Conservation (phyloP, 2,329 filamentous ascomycete species). For the Penicillium aurantiogriseum region DNA sequence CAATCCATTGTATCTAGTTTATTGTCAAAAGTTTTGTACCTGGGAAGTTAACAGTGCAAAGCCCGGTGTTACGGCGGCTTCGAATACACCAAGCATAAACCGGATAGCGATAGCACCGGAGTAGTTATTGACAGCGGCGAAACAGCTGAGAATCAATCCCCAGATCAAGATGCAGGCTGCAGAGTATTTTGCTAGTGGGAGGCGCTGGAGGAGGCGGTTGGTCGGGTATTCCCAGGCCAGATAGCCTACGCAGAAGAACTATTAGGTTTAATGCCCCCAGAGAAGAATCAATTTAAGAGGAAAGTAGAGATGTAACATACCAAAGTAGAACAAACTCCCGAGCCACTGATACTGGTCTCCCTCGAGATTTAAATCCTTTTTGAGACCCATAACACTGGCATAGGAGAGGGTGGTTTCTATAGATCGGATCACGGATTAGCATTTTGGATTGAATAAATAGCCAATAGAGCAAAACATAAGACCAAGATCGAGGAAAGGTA, state of each 20-base stretch:
- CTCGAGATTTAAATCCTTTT: constrained; percentile 45
- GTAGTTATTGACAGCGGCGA: constrained; percentile 62
- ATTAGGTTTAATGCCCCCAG: neutral
- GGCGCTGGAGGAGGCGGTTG: constrained; percentile 60
- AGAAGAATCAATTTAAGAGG: neutral
- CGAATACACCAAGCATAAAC: constrained; percentile 67
- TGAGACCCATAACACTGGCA: constrained; percentile 55
- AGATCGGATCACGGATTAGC: neutral
- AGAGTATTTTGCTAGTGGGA: constrained; percentile 66
- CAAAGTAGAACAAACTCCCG: constrained; percentile 53
- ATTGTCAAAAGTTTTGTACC: constrained; percentile 17
- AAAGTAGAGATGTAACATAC: constrained; percentile 22
- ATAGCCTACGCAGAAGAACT: constrained; percentile 36
- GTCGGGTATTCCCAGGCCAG: constrained; percentile 65
- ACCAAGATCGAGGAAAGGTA: neutral
- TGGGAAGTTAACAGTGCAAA: constrained; percentile 66
- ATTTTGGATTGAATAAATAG: neutral
- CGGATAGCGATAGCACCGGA: constrained; percentile 62
- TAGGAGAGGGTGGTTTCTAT: constrained; percentile 52
- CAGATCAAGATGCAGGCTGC: constrained; percentile 64
- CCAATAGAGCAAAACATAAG: neutral
- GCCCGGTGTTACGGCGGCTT: constrained; percentile 66
- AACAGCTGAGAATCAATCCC: constrained; percentile 61
- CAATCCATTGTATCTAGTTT: too few relatives aligned
- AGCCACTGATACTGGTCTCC: constrained; percentile 54